Base-by-base conservation (phyloP, 1,284 basidiomycete genomes). In the Cutaneotrichosporon sp. region DNA sequence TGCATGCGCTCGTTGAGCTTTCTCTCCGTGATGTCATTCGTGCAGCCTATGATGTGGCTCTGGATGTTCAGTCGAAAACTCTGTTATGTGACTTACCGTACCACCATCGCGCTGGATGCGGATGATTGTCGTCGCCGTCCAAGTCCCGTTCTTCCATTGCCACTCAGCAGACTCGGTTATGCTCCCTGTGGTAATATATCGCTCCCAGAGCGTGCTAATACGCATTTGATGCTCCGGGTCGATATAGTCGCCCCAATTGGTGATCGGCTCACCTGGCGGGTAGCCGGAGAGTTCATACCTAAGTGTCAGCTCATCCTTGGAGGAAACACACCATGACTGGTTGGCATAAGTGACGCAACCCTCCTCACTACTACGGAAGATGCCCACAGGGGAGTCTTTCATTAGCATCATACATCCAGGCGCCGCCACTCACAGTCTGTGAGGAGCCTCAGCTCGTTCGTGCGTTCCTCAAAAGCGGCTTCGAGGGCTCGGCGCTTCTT, bases 1-100 rank as follows among this genome's bases (percentile, higher is more conserved):
- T 74, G 71, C 7, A 63, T 53, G 31, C 68, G 61, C 49, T 75
- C 73, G 49, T 68, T 60, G 19, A 65, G 39, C 54, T 72, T 73
- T 24, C 67, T 64, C 46, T 71, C 69, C 6, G 72, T 72, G 20
- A 70, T 69, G 47, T 74, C 74, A 14, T 70, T 7, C 11, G 70
- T 51, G 52, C 69, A 68, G 43, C 72, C 70, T 51, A 42, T 71
- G 46, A 46, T 67, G 49, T n/a, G n/a, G n/a, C n/a, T n/a, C n/a
- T n/a, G n/a, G n/a, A n/a, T n/a, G n/a, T n/a, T n/a, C n/a, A n/a
- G n/a, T n/a, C n/a, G n/a, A n/a, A n/a, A n/a, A n/a, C n/a, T n/a
- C n/a, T n/a, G n/a, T n/a, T n/a, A n/a, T n/a, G n/a, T n/a, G n/a
- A n/a, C 55, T 67, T 69, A 49, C 52, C n/a, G 50, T 35, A 14